A percentile compares a stretch with the other conserved stretches of the same genome.
Evolutionary conservation across 306 rosid species (phyloP).

Genomic region (Geum urbanum): DNA sequence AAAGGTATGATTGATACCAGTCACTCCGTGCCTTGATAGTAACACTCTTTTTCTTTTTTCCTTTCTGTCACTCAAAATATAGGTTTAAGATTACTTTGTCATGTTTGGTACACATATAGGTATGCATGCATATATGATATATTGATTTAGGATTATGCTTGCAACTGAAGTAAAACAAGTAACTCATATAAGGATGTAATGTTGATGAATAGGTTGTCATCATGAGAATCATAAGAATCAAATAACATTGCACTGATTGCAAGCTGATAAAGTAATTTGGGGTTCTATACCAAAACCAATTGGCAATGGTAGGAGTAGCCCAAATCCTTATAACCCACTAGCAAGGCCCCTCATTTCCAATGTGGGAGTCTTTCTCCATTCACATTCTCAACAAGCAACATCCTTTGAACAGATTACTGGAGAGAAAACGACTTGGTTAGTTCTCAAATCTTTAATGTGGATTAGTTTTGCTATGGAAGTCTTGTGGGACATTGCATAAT

Average conservation of each 20-base stretch:
- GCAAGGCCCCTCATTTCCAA: no score
- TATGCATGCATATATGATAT: neutral
- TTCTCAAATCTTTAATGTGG: neutral
- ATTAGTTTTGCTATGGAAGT: neutral
- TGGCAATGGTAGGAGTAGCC: no score
- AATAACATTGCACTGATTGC: no score
- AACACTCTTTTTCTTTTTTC: neutral
- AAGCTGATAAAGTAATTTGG: no score
- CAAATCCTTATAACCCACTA: no score
- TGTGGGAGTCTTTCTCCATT: no score
- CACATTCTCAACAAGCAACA: no score
- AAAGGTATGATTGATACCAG: slow-evolving; percentile 50
- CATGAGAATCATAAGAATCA: neutral
- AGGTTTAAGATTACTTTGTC: neutral
- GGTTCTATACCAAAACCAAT: no score
- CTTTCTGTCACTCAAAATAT: neutral
- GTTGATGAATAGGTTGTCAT: slow-evolving; percentile 13
- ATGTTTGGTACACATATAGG: neutral
- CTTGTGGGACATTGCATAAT: slow-evolving; percentile 1
- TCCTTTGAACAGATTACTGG: neutral
- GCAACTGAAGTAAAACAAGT: neutral
- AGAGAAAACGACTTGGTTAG: neutral
- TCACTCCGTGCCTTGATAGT: slow-evolving; percentile 2
- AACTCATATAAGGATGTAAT: slow-evolving; percentile 14
- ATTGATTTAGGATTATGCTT: neutral